Evolutionary conservation across 495 filamentous ascomycete species (phyloP), one percentile per base, ranked within the genome.

Genomic region (Podospora appendiculata): DNA sequence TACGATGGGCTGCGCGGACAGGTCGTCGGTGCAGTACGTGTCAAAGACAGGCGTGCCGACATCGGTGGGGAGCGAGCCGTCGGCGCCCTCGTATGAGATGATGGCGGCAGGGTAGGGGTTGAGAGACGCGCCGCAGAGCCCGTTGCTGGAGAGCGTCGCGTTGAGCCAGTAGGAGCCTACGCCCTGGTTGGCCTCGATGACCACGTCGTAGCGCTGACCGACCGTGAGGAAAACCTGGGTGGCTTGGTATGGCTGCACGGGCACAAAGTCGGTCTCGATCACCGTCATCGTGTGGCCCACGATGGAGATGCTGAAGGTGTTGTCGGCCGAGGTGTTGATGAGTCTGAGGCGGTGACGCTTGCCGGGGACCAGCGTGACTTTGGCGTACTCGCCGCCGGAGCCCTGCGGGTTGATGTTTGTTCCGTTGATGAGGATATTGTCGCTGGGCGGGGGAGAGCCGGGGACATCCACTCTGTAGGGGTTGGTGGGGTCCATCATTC

Each of bases 131-230:
- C 41, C 41, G 41, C 41, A 43, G 14, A 43, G 41, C 8, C 41
- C 41, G 14, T 13, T n/a, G 41, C 12, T 17, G 41, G 41, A 13
- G 8, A 43, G 14, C 12, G 41, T 43, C 10, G 25, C 62, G 40
- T 64, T 58, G 45, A 71, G 56, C 84, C 84, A 88, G 65, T 82
- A 87, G 53, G 76, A 70, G 33, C 52, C 65, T 41, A 56, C 50
- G 0, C 54, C 52, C 50, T 79, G 66, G 45, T 78, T 70, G 6
- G 82, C 80, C 36, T 75, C 73, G 36, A 88, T 73, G 45, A 85
- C 77, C 14, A 87, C 67, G 54, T 87, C 78, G 61, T 85, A 84
- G 32, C 85, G 74, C 59, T 87, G 81, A 4, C 81, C 84, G 54
- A 87, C 81, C 32, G 60, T 77, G 38, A 88, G 70, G 16, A 67